A percentile compares a stretch with the other conserved stretches of the same genome.
Evolutionary conservation across 805 yeast species (phyloP).

Genomic region (Candida hispaniensis): DNA sequence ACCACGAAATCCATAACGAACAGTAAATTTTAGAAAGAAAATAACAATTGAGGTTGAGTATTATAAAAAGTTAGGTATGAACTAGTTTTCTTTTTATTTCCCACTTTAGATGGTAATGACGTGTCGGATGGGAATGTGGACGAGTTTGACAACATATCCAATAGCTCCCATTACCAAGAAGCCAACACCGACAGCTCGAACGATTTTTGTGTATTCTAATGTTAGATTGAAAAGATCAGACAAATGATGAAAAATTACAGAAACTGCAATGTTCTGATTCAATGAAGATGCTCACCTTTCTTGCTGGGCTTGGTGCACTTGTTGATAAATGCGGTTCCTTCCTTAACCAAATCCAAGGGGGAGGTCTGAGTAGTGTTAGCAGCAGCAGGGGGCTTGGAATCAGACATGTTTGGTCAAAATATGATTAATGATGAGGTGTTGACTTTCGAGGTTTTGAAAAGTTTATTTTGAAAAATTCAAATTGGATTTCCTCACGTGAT

Average conservation of each 20-base stretch:
- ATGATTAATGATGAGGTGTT: no score
- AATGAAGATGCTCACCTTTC: slow-evolving; percentile 45
- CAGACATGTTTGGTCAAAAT: no score
- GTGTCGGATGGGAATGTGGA: slow-evolving; percentile 94
- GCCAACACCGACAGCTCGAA: slow-evolving; percentile 95
- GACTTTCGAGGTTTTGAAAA: no score
- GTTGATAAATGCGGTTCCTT: slow-evolving; percentile 77
- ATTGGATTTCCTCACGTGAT: no score
- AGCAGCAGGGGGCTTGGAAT: slow-evolving; percentile 42
- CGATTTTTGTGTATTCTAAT: slow-evolving; percentile 69
- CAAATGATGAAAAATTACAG: no score
- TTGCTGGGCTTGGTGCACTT: slow-evolving; percentile 89
- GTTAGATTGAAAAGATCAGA: background rate
- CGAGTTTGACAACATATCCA: slow-evolving; percentile 87
- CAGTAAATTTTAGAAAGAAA: background rate
- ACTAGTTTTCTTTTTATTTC: background rate
- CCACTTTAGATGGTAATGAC: slow-evolving; percentile 57
- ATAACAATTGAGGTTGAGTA: background rate
- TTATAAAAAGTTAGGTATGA: background rate
- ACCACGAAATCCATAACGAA: background rate
- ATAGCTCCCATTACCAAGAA: slow-evolving; percentile 96
- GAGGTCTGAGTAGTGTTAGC: slow-evolving; percentile 34
- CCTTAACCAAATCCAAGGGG: slow-evolving; percentile 84
- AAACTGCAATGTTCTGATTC: background rate
- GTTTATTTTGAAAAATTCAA: no score